These are phyloP conservation scores for Penicillium goetzii DNA, from an alignment of 495 filamentous ascomycete genomes.

Conservation along the genomic window DNA sequence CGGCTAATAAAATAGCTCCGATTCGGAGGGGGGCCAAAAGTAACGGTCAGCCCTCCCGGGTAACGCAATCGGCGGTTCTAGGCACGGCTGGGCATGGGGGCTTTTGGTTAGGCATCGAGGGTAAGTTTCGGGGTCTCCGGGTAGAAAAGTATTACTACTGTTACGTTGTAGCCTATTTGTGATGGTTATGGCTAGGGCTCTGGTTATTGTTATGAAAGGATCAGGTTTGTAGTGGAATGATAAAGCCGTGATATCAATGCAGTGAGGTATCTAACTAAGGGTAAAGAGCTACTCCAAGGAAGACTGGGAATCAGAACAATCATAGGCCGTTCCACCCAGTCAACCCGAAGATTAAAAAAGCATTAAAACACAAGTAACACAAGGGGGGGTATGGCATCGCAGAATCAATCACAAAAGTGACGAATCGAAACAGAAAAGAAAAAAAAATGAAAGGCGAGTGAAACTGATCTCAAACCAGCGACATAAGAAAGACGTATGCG, in stretches of 20 bases:
- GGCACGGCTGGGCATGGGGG: conserved; percentile 4
- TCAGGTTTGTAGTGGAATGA: not conserved
- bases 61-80: conserved; percentile 12
- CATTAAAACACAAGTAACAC: conserved; percentile 18
- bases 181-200: no score
- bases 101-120: not conserved
- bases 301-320: conserved; percentile 9
- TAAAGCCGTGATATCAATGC: conserved; percentile 18
- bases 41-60: not conserved
- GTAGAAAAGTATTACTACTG: not conserved
- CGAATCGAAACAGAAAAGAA: conserved; percentile 12
- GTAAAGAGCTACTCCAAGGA: not conserved
- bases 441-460: conserved; percentile 7
- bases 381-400: conserved; percentile 32
- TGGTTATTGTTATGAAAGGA: not conserved
- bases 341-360: conserved; percentile 4
- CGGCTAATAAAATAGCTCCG: conserved; percentile 24
- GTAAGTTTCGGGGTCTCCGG: not conserved
- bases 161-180: no score
- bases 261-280: conserved; percentile 24
- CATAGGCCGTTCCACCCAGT: not conserved
- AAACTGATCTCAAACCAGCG: conserved; percentile 5
- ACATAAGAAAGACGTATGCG: conserved; percentile 22
- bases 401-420: conserved; percentile 1
- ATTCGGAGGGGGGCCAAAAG: not conserved